These are phyloP conservation scores for Phaeodactylum tricornutum DNA, from an alignment of 108 stramenopile species.

Conservation along the genomic window DNA sequence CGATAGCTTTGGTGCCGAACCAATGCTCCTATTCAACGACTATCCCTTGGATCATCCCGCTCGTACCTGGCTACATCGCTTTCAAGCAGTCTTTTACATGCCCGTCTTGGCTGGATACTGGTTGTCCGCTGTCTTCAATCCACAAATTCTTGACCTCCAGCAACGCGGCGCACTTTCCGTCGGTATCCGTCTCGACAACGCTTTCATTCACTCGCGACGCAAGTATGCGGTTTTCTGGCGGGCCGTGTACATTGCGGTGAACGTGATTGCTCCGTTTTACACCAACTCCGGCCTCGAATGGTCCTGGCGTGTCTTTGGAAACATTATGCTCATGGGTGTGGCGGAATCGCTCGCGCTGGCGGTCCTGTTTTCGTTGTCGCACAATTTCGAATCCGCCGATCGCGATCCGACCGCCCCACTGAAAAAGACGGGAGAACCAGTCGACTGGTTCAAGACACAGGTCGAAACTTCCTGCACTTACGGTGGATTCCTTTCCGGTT, in stretches of 20 bases:
- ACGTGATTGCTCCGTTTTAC: constrained; percentile 56
- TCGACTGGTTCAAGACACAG: constrained; percentile 86
- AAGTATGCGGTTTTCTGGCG: constrained; percentile 58
- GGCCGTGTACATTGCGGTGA: constrained; percentile 47
- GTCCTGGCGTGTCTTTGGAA: constrained; percentile 16
- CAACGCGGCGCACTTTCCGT: constrained; percentile 54
- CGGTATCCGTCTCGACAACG: constrained; percentile 64
- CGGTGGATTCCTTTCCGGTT: constrained; percentile 77
- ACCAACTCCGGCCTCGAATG: constrained; percentile 36
- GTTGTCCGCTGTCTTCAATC: constrained; percentile 76
- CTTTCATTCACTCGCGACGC: constrained; percentile 50
- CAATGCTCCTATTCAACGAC: constrained; percentile 74
- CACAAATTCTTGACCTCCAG: constrained; percentile 62
- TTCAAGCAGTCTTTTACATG: constrained; percentile 70
- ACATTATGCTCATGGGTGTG: constrained; percentile 72
- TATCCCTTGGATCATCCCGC: constrained; percentile 62
- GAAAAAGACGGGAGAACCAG: constrained; percentile 51
- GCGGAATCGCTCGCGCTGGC: constrained; percentile 60
- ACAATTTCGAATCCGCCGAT: constrained; percentile 88
- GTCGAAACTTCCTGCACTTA: constrained; percentile 88
- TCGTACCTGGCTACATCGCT: constrained; percentile 53
- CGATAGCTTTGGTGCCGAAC: constrained; percentile 79
- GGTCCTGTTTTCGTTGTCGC: constrained; percentile 79
- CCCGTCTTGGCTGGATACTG: constrained; percentile 62
- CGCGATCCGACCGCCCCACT: constrained; percentile 59